A percentile compares a stretch with the other conserved stretches of the same genome.
These are phyloP conservation scores for Panicum miliaceum DNA, from an alignment of 176 grass and related monocot genomes.

Conservation along the genomic window DNA sequence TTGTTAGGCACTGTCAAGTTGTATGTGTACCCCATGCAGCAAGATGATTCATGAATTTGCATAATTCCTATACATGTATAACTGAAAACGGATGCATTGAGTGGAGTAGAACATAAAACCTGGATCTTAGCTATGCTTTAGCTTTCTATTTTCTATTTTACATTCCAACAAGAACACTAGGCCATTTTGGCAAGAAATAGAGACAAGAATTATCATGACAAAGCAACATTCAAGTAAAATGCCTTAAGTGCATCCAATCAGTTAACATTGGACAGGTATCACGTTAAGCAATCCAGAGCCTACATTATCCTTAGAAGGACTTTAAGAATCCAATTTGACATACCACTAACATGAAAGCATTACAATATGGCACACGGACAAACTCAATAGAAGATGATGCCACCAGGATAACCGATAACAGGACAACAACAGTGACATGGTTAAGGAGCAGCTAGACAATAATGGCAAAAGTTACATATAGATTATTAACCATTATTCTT, in stretches of 20 bases:
- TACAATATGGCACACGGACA: conserved; percentile 1
- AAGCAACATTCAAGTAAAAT: conserved; percentile 1
- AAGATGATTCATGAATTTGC: background rate
- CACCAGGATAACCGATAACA: background rate
- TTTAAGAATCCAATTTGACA: background rate
- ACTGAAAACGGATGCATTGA: background rate
- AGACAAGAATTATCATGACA: background rate
- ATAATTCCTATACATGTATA: background rate
- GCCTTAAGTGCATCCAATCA: conserved; percentile 1
- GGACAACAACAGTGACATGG: conserved; percentile 3
- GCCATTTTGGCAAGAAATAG: background rate
- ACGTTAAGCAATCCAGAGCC: background rate
- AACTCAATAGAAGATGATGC: conserved; percentile 28
- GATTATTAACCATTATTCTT: conserved; percentile 12
- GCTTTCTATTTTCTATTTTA: background rate
- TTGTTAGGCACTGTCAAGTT: background rate
- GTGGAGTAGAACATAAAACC: background rate
- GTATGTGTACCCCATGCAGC: background rate
- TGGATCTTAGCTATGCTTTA: background rate
- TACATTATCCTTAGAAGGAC: background rate
- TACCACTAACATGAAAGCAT: background rate
- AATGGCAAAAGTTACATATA: conserved; percentile 2
- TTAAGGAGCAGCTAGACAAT: background rate
- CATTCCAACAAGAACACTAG: background rate
- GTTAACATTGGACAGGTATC: background rate